phyloP scores from a whole-genome alignment of 2,329 filamentous ascomycete species.

The Fusarium sp. region DNA sequence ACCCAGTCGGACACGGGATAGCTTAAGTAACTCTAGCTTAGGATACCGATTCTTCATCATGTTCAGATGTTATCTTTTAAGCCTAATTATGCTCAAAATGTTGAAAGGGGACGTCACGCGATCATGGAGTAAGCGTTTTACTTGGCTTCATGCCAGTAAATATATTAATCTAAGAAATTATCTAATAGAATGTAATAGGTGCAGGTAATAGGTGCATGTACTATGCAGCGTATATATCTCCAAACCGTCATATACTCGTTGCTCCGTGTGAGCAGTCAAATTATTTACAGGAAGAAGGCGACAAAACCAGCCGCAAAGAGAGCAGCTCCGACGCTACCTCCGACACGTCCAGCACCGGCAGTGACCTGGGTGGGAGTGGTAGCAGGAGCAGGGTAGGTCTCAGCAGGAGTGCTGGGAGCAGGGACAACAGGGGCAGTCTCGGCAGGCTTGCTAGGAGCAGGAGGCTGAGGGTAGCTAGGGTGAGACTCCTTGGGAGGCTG shows the following conservation, averaged over 20 bases:
- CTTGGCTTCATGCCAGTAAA: background rate
- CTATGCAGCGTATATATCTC: constrained; percentile 19
- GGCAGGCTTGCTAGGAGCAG: constrained; percentile 1
- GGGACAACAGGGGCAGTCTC: constrained; percentile 10
- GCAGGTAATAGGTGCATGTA: constrained; percentile 26
- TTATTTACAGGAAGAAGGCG: constrained; percentile 27
- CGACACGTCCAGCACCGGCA: constrained; percentile 20
- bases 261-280: constrained; percentile 16
- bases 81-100: no score
- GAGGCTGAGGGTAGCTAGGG: background rate
- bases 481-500: background rate
- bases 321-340: constrained; percentile 4
- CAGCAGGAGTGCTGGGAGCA: background rate
- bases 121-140: rapidly evolving
- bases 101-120: no score
- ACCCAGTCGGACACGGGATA: rapidly evolving
- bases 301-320: constrained; percentile 22
- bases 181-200: constrained; percentile 10
- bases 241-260: constrained; percentile 13
- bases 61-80: no score
- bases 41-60: rapidly evolving
- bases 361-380: constrained; percentile 1
- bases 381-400: constrained; percentile 6
- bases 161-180: constrained; percentile 22
- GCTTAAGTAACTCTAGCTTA: rapidly evolving